Conservation (phyloP, 1,284 basidiomycete genomes). For the Ceraceosorus bombacis region DNA sequence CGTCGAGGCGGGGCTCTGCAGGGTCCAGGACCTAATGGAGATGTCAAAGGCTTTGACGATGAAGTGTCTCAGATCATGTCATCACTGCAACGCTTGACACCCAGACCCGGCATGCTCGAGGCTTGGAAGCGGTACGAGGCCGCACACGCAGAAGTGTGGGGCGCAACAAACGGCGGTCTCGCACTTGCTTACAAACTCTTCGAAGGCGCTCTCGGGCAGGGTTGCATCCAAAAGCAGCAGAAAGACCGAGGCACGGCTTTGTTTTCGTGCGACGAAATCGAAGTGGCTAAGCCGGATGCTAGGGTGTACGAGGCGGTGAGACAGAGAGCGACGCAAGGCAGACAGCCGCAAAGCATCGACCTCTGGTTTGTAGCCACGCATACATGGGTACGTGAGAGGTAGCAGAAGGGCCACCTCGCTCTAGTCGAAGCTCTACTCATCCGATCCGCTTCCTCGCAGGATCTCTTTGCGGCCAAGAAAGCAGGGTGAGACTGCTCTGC, state of each 20-base stretch:
- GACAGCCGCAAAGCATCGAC: constrained; percentile 2
- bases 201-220: constrained; percentile 18
- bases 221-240: constrained; percentile 1
- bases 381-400: constrained; percentile 18
- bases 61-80: constrained; percentile 30
- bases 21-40: constrained; percentile 1
- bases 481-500: constrained; percentile 8
- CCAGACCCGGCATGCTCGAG: constrained; percentile 34
- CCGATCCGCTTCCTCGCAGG: not conserved
- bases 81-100: constrained; percentile 22
- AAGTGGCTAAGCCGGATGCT: constrained; percentile 33
- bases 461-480: constrained; percentile 15
- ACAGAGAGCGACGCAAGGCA: not conserved
- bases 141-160: constrained; percentile 29
- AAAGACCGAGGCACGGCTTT: constrained; percentile 5
- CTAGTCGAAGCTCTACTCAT: too few species aligned
- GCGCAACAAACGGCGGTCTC: constrained; percentile 34
- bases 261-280: constrained; percentile 37
- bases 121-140: constrained; percentile 15
- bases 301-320: constrained; percentile 30
- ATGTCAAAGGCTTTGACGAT: constrained; percentile 10
- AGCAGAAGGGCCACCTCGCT: not conserved
- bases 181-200: constrained; percentile 25
- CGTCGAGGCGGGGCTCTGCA: constrained; percentile 11
- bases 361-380: constrained; percentile 41